These are phyloP conservation scores for Colletotrichum ledebouriae DNA, from an alignment of 2,329 filamentous ascomycete species.

Conservation along the genomic window DNA sequence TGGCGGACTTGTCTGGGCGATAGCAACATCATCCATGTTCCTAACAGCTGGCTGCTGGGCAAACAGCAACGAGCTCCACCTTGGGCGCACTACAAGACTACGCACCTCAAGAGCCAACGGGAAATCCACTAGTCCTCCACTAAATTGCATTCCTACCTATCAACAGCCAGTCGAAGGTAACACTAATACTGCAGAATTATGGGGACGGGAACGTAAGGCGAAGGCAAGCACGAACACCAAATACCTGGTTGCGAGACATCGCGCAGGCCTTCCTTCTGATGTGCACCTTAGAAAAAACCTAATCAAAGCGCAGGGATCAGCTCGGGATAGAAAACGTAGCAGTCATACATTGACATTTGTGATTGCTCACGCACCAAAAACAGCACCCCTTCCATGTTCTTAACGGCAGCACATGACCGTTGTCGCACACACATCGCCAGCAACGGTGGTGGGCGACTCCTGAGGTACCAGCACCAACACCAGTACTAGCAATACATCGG, in stretches of 20 bases:
- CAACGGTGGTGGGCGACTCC: constrained; percentile 23
- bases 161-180: constrained; percentile 30
- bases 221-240: constrained; percentile 10
- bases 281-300: background rate
- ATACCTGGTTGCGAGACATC: constrained; percentile 7
- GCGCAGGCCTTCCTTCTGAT: constrained; percentile 12
- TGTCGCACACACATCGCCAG: constrained; percentile 6
- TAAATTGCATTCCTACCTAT: constrained; percentile 29
- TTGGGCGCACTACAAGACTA: constrained; percentile 10
- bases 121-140: constrained; percentile 26
- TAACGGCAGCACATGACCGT: constrained; percentile 31
- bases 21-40: constrained; percentile 34
- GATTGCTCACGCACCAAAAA: constrained; percentile 1
- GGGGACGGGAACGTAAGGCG: background rate
- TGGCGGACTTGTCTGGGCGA: constrained; percentile 26
- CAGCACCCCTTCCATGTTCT: constrained; percentile 36
- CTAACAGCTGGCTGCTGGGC: constrained; percentile 10
- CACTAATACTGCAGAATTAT: background rate
- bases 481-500: constrained; percentile 1
- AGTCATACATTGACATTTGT: constrained; percentile 11
- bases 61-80: constrained; percentile 1
- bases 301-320: constrained; percentile 1
- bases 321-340: background rate
- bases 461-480: background rate
- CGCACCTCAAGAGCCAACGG: no score